Conservation (phyloP, 2,329 filamentous ascomycete species). For the Diplodia mutila region DNA sequence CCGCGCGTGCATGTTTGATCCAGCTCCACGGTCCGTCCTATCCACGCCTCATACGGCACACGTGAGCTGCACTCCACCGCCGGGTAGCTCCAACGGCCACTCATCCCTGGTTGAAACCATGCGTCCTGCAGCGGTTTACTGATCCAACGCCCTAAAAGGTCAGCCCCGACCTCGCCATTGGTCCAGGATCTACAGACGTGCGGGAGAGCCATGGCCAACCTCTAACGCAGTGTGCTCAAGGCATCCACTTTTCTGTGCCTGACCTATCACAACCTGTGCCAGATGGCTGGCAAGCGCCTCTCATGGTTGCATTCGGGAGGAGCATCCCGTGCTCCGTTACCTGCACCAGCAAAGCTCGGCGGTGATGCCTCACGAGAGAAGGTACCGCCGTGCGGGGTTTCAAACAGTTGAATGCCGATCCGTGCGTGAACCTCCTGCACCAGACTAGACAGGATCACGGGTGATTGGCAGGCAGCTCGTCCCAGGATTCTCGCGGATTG, state of each 20-base stretch:
- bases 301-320: conserved; percentile 4
- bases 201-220: neutral
- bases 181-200: neutral
- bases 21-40: neutral
- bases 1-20: conserved; percentile 15
- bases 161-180: neutral
- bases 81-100: neutral
- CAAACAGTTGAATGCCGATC: conserved; percentile 20
- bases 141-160: neutral
- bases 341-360: neutral
- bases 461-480: neutral
- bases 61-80: conserved; percentile 17
- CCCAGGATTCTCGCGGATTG: neutral
- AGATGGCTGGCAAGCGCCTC: neutral
- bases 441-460: neutral
- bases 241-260: neutral
- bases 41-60: conserved; percentile 10
- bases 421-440: neutral
- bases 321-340: conserved; percentile 1
- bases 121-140: conserved; percentile 6
- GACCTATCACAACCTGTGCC: neutral
- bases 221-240: neutral
- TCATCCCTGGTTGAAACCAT: neutral
- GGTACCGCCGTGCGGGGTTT: neutral
- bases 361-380: conserved; percentile 17